Evolutionary conservation across 2,329 filamentous ascomycete genomes (phyloP), one percentile per base, ranked within the genome.

Genomic region (Huntiella bhutanensis): DNA sequence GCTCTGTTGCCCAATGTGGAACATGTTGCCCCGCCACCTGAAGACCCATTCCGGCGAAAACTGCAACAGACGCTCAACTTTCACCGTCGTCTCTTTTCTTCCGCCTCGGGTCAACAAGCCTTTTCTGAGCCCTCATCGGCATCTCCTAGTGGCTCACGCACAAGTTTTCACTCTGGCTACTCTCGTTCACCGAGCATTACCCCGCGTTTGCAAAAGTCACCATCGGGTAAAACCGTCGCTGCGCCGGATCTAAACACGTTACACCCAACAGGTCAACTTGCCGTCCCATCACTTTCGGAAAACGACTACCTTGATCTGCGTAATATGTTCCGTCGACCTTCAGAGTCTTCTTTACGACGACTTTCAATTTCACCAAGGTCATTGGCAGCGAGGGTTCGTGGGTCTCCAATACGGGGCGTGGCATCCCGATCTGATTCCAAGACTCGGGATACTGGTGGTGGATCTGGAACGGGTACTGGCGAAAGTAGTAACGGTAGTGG

Each of bases 271-370:
- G 22, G 32, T 7, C 46, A 38, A 3, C 32, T 48, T 4, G 35
- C 37, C 12, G 33, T 49, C 8, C 47, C 47, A 19, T 49, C 47
- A 17, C 33, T 49, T 12, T 47, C 44, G 16, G 48, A 49, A 40
- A 49, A 34, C 5, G 48, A 49, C 34, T 49, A 49, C 22, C 33
- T 46, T 7, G 48, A 43, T 34, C 15, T 49, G 33, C 48, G 44
- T 32, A 49, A 49, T 37, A 49, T 49, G 48, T 49, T 49, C 33
- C 13, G 41, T n/a, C 44, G n/a, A 12, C 35, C 48, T 13, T 46
- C 43, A 11, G 35, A 45, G 36, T 49, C 47, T 12, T 43, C 37
- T 4, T 34, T 44, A 13, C 41, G 19, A 28, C 15, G 35, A 12
- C 13, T 38, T 10, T 45, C 47, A n/a, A 10, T 28, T 28, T 43